Evolutionary conservation across 2,329 filamentous ascomycete species (phyloP).

Genomic region (Sporothrix euskadiensis): DNA sequence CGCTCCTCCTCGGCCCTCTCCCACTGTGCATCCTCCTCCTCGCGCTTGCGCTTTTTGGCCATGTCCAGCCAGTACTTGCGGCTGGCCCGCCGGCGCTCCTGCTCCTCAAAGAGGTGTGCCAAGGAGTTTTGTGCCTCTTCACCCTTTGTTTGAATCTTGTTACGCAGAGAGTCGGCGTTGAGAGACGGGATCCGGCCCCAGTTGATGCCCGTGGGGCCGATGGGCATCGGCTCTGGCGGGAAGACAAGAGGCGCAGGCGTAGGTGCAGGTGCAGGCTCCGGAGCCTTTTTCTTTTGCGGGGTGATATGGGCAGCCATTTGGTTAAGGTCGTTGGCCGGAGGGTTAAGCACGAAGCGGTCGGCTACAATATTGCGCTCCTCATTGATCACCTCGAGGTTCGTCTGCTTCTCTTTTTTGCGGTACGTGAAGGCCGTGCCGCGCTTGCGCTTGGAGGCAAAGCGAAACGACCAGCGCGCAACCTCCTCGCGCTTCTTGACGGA

Average conservation of each 20-base stretch:
- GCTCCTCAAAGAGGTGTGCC: neutral
- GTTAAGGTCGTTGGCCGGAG: neutral
- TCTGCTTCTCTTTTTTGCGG: neutral
- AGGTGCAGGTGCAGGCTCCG: too few relatives aligned
- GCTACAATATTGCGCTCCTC: neutral
- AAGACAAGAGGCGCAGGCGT: too few relatives aligned
- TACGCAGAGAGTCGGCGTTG: neutral
- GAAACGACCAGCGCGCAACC: neutral
- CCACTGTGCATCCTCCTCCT: neutral
- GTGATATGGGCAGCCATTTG: neutral
- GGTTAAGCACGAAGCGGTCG: neutral
- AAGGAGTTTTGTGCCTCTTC: neutral
- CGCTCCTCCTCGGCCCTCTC: neutral
- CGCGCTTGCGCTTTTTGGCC: constrained; percentile 7
- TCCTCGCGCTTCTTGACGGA: neutral
- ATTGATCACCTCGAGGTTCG: neutral
- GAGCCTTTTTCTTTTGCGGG: neutral
- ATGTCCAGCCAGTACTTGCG: neutral
- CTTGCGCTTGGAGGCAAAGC: constrained; percentile 1
- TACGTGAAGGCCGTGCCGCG: neutral
- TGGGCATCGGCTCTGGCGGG: neutral
- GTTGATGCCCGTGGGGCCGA: neutral
- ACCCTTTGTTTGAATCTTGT: neutral
- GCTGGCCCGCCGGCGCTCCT: neutral
- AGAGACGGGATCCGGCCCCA: neutral